These are phyloP conservation scores for Alternaria sp. DNA, from an alignment of 2,329 filamentous ascomycete genomes.

Conservation along the genomic window DNA sequence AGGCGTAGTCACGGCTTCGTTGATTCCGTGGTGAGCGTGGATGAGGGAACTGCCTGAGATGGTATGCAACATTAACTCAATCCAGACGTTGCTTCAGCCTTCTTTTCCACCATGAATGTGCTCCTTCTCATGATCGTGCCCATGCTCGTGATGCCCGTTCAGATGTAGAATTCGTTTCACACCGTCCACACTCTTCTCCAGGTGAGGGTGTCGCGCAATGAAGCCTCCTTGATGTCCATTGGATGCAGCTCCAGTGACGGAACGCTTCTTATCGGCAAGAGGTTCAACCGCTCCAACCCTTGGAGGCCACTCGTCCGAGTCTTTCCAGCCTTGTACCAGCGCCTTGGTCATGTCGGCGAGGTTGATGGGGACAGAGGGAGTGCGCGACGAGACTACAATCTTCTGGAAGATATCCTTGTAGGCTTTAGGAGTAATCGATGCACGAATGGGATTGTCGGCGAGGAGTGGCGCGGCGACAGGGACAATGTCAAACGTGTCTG, in stretches of 20 bases:
- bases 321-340: slow-evolving; percentile 90
- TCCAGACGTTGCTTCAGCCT: slow-evolving; percentile 11
- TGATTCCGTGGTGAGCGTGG: background rate
- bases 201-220: slow-evolving; percentile 50
- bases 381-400: slow-evolving; percentile 79
- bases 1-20: background rate
- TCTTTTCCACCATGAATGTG: slow-evolving; percentile 20
- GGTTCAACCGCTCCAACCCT: slow-evolving; percentile 62
- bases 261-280: slow-evolving; percentile 52
- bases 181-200: slow-evolving; percentile 56
- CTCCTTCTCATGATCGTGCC: slow-evolving; percentile 11
- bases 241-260: slow-evolving; percentile 21
- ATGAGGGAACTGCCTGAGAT: background rate
- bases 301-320: slow-evolving; percentile 92
- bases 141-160: slow-evolving; percentile 29
- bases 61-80: background rate
- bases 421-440: slow-evolving; percentile 74
- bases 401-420: slow-evolving; percentile 91
- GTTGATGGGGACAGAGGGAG: slow-evolving; percentile 88
- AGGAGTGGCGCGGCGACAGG: slow-evolving; percentile 79
- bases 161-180: slow-evolving; percentile 57
- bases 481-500: slow-evolving; percentile 59
- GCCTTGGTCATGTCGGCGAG: slow-evolving; percentile 80
- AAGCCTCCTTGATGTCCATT: slow-evolving; percentile 40
- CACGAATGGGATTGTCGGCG: slow-evolving; percentile 75